Evolutionary conservation across 1,284 basidiomycete genomes (phyloP), one percentile per base, ranked within the genome.

Genomic region (Cutaneotrichosporon daszewskae): DNA sequence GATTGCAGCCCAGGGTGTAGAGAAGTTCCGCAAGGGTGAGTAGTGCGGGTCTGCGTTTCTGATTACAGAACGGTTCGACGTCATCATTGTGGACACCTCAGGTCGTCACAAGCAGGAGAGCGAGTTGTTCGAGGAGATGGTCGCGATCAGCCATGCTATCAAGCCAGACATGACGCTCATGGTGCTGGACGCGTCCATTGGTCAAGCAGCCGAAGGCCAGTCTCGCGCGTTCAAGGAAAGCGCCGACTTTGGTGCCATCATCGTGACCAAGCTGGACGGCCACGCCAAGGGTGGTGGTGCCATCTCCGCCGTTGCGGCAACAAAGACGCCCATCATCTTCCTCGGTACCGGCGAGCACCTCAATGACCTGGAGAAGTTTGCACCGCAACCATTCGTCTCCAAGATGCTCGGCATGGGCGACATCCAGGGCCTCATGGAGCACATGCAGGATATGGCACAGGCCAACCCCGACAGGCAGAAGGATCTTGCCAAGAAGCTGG

Each of bases 221-320:
- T 86, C 84, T 66, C 80, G 82, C 29, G 95, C 95, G 1, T 99
- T 99, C 79, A 99, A 99, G 72, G 91, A 97, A 52, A 91, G 87
- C 53, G 87, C 92, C 13, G 83, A 95, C 64, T 99, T 97, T 69
- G 95, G 94, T 57, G 92, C 94, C 1, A 98, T 99, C 59, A 95
- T 99, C 55, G 94, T 99, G 16, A 99, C 95, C 18, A 99, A 99
- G 74, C 90, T 99, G 80, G 95, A 99, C 61, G 95, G 95, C 6
- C 95, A 99, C 66, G 95, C 95, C 1, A 98, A 97, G 69, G 95
- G 95, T 55, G 95, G 95, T 71, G 95, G 95, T 48, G 95, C 95
- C 26, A 98, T 99, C 53, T 98, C 95, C 36, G 51, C 47, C 54
- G 94, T 99, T 32, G 95, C 94, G n/a, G 92, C 84, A 5, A 98